Evolutionary conservation across 305 asterid species (phyloP).

Genomic region (Fraxinus platypoda): DNA sequence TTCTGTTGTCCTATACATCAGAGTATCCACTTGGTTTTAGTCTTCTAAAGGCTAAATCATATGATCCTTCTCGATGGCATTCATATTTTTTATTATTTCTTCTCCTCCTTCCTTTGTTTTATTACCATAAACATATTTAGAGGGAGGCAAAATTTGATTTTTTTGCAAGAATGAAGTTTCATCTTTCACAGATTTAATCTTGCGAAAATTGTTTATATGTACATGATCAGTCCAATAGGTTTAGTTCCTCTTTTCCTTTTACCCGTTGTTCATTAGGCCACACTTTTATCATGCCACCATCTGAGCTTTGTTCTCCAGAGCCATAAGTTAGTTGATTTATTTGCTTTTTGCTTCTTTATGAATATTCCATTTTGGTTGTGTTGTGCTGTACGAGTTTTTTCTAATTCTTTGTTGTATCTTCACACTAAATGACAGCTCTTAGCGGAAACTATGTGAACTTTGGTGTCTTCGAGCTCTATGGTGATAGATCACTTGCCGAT

Average conservation of each 20-base stretch:
- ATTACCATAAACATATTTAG: conserved; percentile 5
- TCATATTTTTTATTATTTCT: not conserved
- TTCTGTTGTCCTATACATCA: conserved; percentile 14
- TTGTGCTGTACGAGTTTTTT: conserved; percentile 8
- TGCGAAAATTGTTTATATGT: not conserved
- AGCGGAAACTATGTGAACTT: conserved; percentile 95
- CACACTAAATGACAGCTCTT: conserved; percentile 57
- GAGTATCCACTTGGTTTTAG: conserved; percentile 17
- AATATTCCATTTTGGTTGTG: conserved; percentile 4
- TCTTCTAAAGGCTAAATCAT: not conserved
- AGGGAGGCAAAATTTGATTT: not conserved
- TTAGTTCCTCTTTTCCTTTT: not conserved
- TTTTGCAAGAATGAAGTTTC: not conserved
- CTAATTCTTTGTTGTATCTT: conserved; percentile 1
- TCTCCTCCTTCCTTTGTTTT: not conserved
- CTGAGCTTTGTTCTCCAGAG: not conserved
- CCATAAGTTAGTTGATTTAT: not conserved
- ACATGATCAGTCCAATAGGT: not conserved
- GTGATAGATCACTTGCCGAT: conserved; percentile 98
- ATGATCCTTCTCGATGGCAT: conserved; percentile 10
- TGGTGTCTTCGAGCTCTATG: conserved; percentile 96
- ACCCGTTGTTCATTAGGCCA: not conserved
- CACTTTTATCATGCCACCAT: not conserved
- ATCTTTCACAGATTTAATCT: not conserved
- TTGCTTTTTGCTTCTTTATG: not conserved